Base-by-base conservation (phyloP, 805 yeast genomes). In the Candida maris region DNA sequence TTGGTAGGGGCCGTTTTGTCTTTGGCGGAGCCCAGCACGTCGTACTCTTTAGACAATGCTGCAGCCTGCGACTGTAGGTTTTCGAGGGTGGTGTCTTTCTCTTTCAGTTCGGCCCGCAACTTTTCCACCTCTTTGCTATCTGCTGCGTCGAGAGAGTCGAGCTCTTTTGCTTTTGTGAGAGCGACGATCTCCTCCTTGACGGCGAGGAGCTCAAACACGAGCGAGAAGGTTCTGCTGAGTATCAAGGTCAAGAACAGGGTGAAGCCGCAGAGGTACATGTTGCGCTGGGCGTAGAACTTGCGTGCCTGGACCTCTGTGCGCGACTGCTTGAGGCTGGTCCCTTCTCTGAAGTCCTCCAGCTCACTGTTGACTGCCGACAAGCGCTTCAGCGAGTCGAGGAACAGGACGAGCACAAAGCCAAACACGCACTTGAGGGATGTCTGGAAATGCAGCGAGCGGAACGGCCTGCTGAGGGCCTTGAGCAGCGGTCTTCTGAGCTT, bases 251-350 rank as follows among this genome's bases (percentile, higher is more conserved):
- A 69, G 60, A 93, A 93, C 59, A 93, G 73, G 2, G 97, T 88
- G 64, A 89, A 87, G 1, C 99, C 99, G 49, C 96, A 87, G 34
- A 93, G 71, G 54, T 93, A 93, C 81, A 88, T 78, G 70, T 93
- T 93, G 67, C 99, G 79, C 67, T 93, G 98, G 15, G 97, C 87
- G 57, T 89, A 89, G 64, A 93, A 93, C 55, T 88, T 76, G 62
- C 96, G 77, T 16, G 96, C 93, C 61, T 84, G 88, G 38, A 85
- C 71, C 55, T 93, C 97, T 15, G 87, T 67, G 41, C 96, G 72
- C 51, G 85, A 91, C 41, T 67, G 67, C 15, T 61, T 64, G 20
- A 62, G 48, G 5, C 57, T 52, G 34, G 56, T 57, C 30, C 51
- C 39, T 15, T 45, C 50, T 17, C 52, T 49, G 4, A 51, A 44